Base-by-base conservation (phyloP, 2,329 filamentous ascomycete species). In the Hirsutella minnesotensis region DNA sequence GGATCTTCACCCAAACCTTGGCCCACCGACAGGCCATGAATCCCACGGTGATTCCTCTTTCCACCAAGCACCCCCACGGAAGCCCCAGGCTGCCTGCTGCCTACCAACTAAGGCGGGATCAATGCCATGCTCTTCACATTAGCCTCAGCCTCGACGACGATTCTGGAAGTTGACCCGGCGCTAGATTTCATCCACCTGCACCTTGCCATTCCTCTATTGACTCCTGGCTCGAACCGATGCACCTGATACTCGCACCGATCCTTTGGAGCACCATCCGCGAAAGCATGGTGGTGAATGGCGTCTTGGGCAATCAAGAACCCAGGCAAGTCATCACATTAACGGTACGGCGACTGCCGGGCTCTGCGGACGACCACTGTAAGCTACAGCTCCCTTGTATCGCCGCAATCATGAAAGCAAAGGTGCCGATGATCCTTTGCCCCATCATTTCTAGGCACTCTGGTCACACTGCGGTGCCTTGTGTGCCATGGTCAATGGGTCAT, bases 151-250 rank as follows among this genome's bases (percentile, higher is more conserved):
- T 18, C 31, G 12, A 21, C 18, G 30, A 33, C 39, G 8, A 12
- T 41, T 41, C 20, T 19, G 31, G 20, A 41, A 41, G 31, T 41
- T 41, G 24, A 31, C 31, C 39, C 39, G 31, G 13, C 31, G 20
- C 10, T 18, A 29, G 15, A 15, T 34, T 3, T 30, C 4, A n/a
- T 15, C 18, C 7, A 24, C 19, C 30, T 16, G 18, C 39, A 15
- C 13, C 10, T 13, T 16, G n/a, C 5, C 31, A n/a, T 7, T 20
- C 39, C 15, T 9, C 15, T n/a, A 5, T 35, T 9, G 5, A 18
- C 33, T 18, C 33, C 15, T 10, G 33, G 15, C 7, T 34, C n/a
- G 33, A n/a, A 18, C 33, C 33, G 16, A 34, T 16, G 24, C 24
- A 27, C 12, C 24, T 27, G 24, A 12, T 27, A 7, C 12, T 27